Percentiles rank a stretch among this genome's conserved stretches.
phyloP scores from a whole-genome alignment of 2,329 filamentous ascomycete species.

The Apiospora sp. region DNA sequence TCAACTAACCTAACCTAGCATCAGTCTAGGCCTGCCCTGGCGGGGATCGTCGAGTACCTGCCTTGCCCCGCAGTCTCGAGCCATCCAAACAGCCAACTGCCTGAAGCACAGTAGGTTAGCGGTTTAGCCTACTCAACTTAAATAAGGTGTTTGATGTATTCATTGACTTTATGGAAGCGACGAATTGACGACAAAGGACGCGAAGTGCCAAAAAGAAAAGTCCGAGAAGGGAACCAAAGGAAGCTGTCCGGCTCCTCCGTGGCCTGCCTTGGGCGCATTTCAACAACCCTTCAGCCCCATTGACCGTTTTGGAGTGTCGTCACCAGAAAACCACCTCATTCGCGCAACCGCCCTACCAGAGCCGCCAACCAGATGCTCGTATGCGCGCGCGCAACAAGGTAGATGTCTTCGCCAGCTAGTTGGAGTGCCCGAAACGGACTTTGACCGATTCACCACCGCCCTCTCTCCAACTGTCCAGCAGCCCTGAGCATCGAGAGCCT shows the following conservation, averaged over 20 bases:
- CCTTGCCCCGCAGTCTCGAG: conserved; percentile 20
- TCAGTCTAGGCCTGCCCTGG: conserved; percentile 5
- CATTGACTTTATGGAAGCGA: not conserved
- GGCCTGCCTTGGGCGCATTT: not conserved
- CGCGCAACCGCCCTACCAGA: conserved; percentile 6
- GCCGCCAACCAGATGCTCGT: not conserved
- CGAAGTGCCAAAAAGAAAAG: not conserved
- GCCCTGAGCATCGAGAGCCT: not conserved
- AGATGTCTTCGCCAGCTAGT: conserved; percentile 4
- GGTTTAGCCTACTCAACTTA: not conserved
- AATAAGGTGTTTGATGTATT: not conserved
- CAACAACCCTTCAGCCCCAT: conserved; percentile 4
- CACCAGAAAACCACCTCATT: not conserved
- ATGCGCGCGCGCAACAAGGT: conserved; percentile 1
- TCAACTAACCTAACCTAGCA: not conserved
- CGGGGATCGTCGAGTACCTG: conserved; percentile 13
- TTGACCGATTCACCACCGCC: not conserved
- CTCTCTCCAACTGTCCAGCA: not conserved
- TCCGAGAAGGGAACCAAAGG: not conserved
- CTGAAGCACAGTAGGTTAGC: not conserved
- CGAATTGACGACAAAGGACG: not conserved
- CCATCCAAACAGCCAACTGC: not conserved
- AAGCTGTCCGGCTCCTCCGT: not conserved
- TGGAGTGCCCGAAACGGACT: not conserved
- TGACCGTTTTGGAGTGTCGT: not conserved